Evolutionary conservation across 2,329 filamentous ascomycete genomes (phyloP).

Genomic region (Fusarium nelsonii): DNA sequence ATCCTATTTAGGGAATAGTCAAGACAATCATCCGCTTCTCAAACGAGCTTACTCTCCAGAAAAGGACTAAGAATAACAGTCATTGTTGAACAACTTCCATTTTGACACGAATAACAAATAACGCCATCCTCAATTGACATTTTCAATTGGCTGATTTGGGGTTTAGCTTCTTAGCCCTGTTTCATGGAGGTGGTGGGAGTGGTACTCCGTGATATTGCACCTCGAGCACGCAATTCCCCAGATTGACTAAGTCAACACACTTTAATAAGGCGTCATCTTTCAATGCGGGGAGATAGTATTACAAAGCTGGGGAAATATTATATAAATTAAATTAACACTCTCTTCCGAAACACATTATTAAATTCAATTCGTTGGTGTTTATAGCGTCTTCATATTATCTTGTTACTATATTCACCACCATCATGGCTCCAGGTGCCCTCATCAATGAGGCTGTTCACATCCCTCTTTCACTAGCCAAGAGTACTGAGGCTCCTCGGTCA

Average conservation of each 20-base stretch:
- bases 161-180: constrained; percentile 8
- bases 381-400: neutral
- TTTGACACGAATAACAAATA: constrained; percentile 14
- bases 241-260: constrained; percentile 7
- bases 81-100: neutral
- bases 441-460: constrained; percentile 36
- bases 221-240: constrained; percentile 46
- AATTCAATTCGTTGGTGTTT: constrained; percentile 8
- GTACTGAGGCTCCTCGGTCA: constrained; percentile 44
- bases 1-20: constrained; percentile 11
- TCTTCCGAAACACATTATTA: neutral
- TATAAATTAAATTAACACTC: constrained; percentile 31
- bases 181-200: constrained; percentile 31
- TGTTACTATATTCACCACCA: neutral
- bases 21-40: constrained; percentile 16
- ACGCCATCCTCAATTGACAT: constrained; percentile 21
- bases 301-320: neutral
- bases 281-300: constrained; percentile 38
- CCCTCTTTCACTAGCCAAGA: constrained; percentile 42
- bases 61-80: neutral
- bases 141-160: constrained; percentile 18
- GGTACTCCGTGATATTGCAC: constrained; percentile 47
- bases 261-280: constrained; percentile 41
- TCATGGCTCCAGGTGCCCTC: constrained; percentile 47
- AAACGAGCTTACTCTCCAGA: neutral